phyloP scores from a whole-genome alignment of 306 rosid genomes.

The Casuarina glauca region DNA sequence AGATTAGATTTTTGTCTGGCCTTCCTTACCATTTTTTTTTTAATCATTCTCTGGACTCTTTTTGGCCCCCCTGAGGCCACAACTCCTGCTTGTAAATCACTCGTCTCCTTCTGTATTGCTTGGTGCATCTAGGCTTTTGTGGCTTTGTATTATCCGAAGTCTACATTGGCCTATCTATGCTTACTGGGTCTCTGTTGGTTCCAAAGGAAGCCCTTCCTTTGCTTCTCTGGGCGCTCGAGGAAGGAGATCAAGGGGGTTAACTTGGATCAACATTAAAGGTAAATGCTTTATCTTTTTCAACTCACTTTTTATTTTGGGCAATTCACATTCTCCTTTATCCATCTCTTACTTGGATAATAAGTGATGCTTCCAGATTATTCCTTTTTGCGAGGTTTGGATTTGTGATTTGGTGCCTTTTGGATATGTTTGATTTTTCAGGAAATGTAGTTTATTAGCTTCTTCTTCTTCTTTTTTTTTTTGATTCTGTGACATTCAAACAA shows the following conservation, averaged over 20 bases:
- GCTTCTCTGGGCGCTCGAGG: constrained; percentile 61
- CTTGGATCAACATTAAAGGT: constrained; percentile 65
- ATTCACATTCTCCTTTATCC: constrained; percentile 44
- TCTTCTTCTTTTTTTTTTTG: not conserved
- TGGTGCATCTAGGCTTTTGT: constrained; percentile 54
- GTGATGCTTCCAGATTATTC: constrained; percentile 63
- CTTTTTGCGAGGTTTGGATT: constrained; percentile 36
- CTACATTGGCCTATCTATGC: constrained; percentile 55
- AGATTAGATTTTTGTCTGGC: constrained; percentile 62
- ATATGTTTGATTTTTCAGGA: constrained; percentile 37
- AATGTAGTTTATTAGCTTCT: constrained; percentile 37
- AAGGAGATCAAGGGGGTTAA: constrained; percentile 65
- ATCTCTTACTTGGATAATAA: constrained; percentile 78
- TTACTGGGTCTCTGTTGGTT: constrained; percentile 50
- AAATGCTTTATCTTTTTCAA: constrained; percentile 52
- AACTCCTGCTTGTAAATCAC: constrained; percentile 42
- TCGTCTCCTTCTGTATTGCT: constrained; percentile 37
- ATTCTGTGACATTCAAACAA: not conserved
- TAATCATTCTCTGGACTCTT: constrained; percentile 26
- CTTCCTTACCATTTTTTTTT: constrained; percentile 33
- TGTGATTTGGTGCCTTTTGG: constrained; percentile 34
- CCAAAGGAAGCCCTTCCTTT: constrained; percentile 45
- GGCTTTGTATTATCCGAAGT: constrained; percentile 53
- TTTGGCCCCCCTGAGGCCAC: constrained; percentile 58
- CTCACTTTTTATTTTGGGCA: constrained; percentile 28